A percentile compares a stretch with the other conserved stretches of the same genome.
These are phyloP conservation scores for Middelhovenomyces tepae DNA, from an alignment of 805 yeast species.

Conservation along the genomic window DNA sequence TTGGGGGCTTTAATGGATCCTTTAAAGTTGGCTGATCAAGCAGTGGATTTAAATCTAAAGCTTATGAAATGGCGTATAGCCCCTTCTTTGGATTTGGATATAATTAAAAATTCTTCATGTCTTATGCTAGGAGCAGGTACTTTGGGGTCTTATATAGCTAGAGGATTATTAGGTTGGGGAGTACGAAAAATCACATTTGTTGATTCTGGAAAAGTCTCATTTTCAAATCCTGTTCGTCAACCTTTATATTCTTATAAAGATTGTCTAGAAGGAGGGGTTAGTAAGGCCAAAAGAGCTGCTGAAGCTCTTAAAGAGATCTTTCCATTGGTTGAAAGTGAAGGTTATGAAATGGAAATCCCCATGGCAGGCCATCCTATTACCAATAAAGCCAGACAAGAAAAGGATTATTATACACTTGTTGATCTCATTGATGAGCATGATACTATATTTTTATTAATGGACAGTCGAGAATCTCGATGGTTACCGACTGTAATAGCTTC, in stretches of 20 bases:
- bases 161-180: constrained; percentile 93
- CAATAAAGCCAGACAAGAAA: constrained; percentile 40
- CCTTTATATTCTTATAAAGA: constrained; percentile 79
- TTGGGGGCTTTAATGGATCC: constrained; percentile 79
- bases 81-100: constrained; percentile 67
- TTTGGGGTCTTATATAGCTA: constrained; percentile 80
- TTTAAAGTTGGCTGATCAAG: constrained; percentile 72
- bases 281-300: constrained; percentile 78
- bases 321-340: constrained; percentile 64
- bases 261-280: constrained; percentile 61
- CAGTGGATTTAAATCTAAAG: constrained; percentile 82
- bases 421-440: constrained; percentile 60
- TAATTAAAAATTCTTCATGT: constrained; percentile 50
- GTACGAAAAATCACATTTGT: constrained; percentile 77
- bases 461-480: constrained; percentile 95
- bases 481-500: constrained; percentile 81
- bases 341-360: constrained; percentile 68
- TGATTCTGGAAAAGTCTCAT: constrained; percentile 82
- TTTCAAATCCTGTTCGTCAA: constrained; percentile 92
- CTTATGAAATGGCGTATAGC: constrained; percentile 96
- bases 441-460: constrained; percentile 73
- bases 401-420: constrained; percentile 45
- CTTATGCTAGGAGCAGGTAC: constrained; percentile 94
- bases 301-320: constrained; percentile 59
- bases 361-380: constrained; percentile 91